Evolutionary conservation across 306 rosid genomes (phyloP).

Genomic region (Trifolium dubium): DNA sequence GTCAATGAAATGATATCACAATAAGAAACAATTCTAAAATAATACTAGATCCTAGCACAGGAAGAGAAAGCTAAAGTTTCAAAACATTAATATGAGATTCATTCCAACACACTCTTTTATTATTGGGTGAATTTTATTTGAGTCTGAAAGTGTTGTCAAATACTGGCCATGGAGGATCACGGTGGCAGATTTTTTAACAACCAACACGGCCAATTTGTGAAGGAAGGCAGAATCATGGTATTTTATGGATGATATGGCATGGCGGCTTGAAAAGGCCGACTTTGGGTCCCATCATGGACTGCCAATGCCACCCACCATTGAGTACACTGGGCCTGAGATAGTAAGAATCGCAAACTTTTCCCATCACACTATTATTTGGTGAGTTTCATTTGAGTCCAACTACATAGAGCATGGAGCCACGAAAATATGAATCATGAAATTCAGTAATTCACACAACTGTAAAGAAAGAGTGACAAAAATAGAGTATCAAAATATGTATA

Average conservation of each 20-base stretch:
- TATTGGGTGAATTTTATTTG: constrained; percentile 3
- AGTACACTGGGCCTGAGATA: neutral
- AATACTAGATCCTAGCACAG: constrained; percentile 14
- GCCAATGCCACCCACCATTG: too few relatives aligned
- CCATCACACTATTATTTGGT: neutral
- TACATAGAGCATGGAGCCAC: neutral
- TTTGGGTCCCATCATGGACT: too few relatives aligned
- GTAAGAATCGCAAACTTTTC: neutral
- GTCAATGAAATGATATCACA: constrained; percentile 14
- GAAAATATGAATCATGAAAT: neutral
- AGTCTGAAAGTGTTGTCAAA: neutral
- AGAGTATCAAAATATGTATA: neutral
- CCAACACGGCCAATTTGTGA: neutral
- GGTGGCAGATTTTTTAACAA: neutral
- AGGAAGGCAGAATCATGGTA: too few relatives aligned
- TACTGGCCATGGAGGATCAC: neutral
- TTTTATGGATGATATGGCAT: too few relatives aligned
- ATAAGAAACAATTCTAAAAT: neutral
- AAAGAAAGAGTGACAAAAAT: neutral
- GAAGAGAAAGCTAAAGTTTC: neutral
- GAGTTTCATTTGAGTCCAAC: neutral
- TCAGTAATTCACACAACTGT: constrained; percentile 4
- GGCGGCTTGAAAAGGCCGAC: too few relatives aligned
- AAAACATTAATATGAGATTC: neutral
- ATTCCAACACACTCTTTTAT: constrained; percentile 5